A percentile compares a stretch with the other conserved stretches of the same genome.
phyloP scores from a whole-genome alignment of 139 green algal genomes.

The Tetradesmus lagerheimii region DNA sequence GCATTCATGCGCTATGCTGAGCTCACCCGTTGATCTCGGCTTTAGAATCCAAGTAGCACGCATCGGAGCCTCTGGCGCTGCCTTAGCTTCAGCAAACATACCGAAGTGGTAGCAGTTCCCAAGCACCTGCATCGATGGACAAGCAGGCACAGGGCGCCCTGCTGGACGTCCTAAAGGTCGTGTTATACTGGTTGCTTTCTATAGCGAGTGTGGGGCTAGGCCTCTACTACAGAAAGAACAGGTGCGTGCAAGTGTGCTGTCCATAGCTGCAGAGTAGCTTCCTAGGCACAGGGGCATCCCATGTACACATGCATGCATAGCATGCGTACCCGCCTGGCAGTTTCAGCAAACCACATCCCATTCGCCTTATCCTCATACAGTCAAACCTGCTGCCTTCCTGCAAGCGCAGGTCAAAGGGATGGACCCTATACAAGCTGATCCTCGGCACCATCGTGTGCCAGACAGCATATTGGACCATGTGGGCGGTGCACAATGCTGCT shows the following conservation, averaged over 20 bases:
- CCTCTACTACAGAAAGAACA: conserved; percentile 32
- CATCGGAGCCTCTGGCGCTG: background rate
- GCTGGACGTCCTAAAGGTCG: background rate
- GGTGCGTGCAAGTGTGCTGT: background rate
- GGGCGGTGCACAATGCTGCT: conserved; percentile 8
- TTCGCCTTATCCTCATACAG: too few relatives aligned
- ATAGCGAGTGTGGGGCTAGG: background rate
- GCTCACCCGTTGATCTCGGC: background rate
- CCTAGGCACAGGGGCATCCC: background rate
- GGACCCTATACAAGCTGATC: conserved; percentile 39
- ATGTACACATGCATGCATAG: background rate
- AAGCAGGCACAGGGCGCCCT: background rate
- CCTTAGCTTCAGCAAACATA: background rate
- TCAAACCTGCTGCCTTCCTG: background rate
- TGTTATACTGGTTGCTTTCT: background rate
- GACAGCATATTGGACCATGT: conserved; percentile 31
- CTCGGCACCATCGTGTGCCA: conserved; percentile 12
- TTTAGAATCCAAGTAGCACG: background rate
- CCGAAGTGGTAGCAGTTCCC: background rate
- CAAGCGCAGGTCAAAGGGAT: background rate
- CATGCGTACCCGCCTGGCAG: background rate
- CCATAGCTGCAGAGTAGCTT: background rate
- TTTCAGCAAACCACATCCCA: too few relatives aligned
- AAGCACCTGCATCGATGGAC: background rate
- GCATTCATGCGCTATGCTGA: background rate